These are phyloP conservation scores for Colletotrichum godetiae DNA, from an alignment of 2,329 filamentous ascomycete genomes.

Conservation along the genomic window DNA sequence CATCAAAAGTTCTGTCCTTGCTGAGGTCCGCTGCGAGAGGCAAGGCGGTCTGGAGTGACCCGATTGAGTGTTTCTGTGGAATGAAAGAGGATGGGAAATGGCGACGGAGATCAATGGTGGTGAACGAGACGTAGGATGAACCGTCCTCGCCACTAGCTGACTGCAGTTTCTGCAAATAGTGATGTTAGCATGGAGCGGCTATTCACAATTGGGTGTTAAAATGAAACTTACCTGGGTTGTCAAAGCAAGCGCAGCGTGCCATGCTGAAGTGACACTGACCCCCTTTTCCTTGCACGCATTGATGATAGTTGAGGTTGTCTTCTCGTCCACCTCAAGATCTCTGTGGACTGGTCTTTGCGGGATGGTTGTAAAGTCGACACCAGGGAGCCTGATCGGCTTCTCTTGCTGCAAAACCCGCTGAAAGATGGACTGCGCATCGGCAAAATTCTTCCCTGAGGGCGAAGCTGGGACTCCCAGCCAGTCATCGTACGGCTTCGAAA, in stretches of 20 bases:
- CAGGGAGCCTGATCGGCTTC: background rate
- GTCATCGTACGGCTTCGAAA: background rate
- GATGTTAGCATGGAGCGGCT: background rate
- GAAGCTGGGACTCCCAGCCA: background rate
- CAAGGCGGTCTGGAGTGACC: background rate
- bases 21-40: background rate
- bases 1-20: background rate
- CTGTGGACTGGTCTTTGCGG: background rate
- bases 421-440: background rate
- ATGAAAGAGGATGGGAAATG: background rate
- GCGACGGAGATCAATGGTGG: constrained; percentile 3
- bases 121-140: background rate
- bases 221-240: background rate
- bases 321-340: background rate
- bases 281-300: background rate
- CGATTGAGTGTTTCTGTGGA: background rate
- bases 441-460: background rate
- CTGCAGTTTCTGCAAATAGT: background rate
- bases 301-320: background rate
- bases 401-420: background rate
- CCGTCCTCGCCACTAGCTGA: background rate
- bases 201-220: background rate
- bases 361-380: background rate
- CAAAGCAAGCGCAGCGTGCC: background rate
- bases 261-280: background rate